Evolutionary conservation across 2,329 filamentous ascomycete species (phyloP).

Genomic region (Hansfordia pulvinata): DNA sequence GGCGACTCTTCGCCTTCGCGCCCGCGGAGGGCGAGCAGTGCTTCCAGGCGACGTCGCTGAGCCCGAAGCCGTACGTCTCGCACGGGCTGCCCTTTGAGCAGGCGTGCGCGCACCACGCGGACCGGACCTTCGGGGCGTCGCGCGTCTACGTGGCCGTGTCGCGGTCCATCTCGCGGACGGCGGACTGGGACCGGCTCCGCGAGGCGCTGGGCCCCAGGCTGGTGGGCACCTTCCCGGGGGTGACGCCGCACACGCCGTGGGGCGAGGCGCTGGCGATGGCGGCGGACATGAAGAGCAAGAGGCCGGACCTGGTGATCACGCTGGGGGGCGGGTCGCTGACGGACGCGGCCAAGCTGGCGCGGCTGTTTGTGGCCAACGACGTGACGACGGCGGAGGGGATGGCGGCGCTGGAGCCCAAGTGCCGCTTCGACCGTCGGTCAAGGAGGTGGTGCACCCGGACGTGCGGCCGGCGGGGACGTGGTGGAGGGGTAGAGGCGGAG

Average conservation of each 20-base stretch:
- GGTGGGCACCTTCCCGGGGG: conserved; percentile 31
- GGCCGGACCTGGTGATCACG: conserved; percentile 30
- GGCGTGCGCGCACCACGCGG: conserved; percentile 28
- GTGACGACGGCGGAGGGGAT: conserved; percentile 22
- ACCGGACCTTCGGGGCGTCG: conserved; percentile 26
- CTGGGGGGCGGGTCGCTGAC: conserved; percentile 41
- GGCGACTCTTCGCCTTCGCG: no score
- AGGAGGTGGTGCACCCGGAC: no score
- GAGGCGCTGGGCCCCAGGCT: conserved; percentile 24
- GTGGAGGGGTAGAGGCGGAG: no score
- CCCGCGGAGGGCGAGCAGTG: no score
- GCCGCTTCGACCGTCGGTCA: no score
- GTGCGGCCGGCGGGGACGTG: no score
- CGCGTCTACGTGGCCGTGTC: conserved; percentile 38
- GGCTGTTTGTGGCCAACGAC: conserved; percentile 34
- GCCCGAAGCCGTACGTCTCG: conserved; percentile 19
- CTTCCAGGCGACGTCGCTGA: not conserved
- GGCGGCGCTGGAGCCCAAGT: no score
- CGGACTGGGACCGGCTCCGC: conserved; percentile 26
- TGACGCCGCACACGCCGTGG: conserved; percentile 39
- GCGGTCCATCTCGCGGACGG: conserved; percentile 30
- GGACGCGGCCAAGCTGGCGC: conserved; percentile 38
- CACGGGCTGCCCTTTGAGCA: conserved; percentile 31
- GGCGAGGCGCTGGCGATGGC: conserved; percentile 36
- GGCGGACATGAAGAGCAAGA: conserved; percentile 24